Evolutionary conservation across 306 rosid species (phyloP).

Genomic region (Adenanthera pavonina): DNA sequence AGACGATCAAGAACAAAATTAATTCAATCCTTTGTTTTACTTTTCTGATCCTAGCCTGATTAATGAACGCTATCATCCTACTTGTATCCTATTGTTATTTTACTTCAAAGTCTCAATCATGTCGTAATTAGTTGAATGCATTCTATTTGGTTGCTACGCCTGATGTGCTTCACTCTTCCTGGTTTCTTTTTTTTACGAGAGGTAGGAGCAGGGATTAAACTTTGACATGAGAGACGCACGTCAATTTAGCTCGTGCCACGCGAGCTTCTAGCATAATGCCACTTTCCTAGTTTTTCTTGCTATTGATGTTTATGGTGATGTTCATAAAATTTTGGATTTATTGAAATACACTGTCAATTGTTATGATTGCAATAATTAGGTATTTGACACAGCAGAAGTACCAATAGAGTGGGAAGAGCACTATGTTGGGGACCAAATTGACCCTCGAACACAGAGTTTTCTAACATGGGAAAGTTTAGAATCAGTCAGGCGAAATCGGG

Average conservation of each 20-base stretch:
- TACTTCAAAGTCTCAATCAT: background rate
- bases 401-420: slow-evolving; percentile 99
- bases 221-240: background rate
- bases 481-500: slow-evolving; percentile 76
- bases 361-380: slow-evolving; percentile 51
- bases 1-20: background rate
- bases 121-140: background rate
- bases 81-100: background rate
- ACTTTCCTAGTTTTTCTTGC: background rate
- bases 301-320: slow-evolving; percentile 5
- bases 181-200: background rate
- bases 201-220: background rate
- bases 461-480: slow-evolving; percentile 98
- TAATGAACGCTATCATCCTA: background rate
- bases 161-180: background rate
- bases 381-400: slow-evolving; percentile 74
- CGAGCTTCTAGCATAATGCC: background rate
- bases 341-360: slow-evolving; percentile 26
- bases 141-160: slow-evolving; percentile 11
- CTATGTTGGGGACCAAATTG: slow-evolving; percentile 76
- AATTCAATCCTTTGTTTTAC: background rate
- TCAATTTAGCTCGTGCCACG: background rate
- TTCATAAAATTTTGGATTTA: slow-evolving; percentile 22
- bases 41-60: background rate
- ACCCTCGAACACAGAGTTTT: slow-evolving; percentile 92